Percentiles rank a stretch among this genome's conserved stretches.
Evolutionary conservation across 306 rosid genomes (phyloP).

Genomic region (Mimosa bimucronata): DNA sequence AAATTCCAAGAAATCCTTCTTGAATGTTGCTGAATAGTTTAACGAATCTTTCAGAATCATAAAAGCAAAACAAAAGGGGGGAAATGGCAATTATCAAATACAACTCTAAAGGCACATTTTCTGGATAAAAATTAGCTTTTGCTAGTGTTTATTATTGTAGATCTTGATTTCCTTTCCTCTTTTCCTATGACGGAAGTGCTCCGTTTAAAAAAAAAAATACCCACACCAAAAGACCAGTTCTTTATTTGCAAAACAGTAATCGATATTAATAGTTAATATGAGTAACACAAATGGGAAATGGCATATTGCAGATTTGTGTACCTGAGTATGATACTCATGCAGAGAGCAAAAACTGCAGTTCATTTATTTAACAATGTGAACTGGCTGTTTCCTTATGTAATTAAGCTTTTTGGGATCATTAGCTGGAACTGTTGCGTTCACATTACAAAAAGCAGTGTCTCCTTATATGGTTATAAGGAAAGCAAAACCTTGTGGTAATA

Average conservation of each 20-base stretch:
- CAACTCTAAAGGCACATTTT: no score
- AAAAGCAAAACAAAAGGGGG: no score
- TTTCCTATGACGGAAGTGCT: not conserved
- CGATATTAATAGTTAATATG: not conserved
- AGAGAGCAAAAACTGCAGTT: not conserved
- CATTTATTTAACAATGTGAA: not conserved
- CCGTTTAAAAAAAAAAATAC: not conserved
- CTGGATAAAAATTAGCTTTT: no score
- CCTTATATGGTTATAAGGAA: not conserved
- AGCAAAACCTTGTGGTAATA: not conserved
- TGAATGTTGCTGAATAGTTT: no score
- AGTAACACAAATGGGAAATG: not conserved
- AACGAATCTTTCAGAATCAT: no score
- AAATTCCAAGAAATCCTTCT: no score
- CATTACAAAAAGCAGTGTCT: not conserved
- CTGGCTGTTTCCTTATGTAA: not conserved
- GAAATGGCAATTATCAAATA: no score
- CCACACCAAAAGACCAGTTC: not conserved
- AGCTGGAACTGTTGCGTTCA: not conserved
- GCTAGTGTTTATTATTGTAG: no score
- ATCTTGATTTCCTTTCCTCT: not conserved
- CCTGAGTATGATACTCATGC: not conserved
- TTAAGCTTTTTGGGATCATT: not conserved
- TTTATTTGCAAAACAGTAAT: not conserved
- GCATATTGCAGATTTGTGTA: not conserved